Percentiles rank a stretch among this genome's conserved stretches.
These are phyloP conservation scores for Pythium vanterpoolii DNA, from an alignment of 352 stramenopile genomes.

Conservation along the genomic window DNA sequence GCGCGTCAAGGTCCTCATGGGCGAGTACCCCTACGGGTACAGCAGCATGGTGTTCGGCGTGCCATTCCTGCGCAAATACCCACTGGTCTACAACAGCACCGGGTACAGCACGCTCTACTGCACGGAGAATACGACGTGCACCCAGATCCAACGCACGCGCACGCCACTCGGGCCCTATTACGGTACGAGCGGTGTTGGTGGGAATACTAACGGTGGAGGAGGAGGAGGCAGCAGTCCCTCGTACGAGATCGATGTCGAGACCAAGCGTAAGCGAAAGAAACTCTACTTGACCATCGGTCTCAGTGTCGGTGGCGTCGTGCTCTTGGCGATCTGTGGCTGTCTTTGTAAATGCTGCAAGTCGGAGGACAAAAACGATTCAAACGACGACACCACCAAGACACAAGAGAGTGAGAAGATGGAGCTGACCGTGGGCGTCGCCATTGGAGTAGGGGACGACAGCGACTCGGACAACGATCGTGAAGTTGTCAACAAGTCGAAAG, in stretches of 20 bases:
- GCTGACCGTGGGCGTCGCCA: neutral
- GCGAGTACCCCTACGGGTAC: neutral
- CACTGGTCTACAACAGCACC: neutral
- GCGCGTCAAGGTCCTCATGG: neutral
- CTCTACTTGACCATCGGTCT: slow-evolving; percentile 5
- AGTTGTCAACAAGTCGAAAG: neutral
- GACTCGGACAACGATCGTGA: too few relatives aligned
- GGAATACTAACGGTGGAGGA: neutral
- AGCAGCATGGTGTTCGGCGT: neutral
- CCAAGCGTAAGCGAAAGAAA: slow-evolving; percentile 7
- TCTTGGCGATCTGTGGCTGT: slow-evolving; percentile 2
- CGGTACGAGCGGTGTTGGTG: neutral
- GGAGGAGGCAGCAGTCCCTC: neutral
- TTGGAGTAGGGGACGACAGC: neutral
- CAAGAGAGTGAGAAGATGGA: neutral
- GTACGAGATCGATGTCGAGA: neutral
- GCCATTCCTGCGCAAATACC: slow-evolving; percentile 14
- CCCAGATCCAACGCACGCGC: neutral
- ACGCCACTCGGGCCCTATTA: neutral
- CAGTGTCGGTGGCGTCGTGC: neutral
- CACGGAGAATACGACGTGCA: slow-evolving; percentile 1
- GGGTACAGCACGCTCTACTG: slow-evolving; percentile 2
- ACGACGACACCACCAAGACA: neutral
- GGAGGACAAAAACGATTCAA: neutral
- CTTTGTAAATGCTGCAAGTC: slow-evolving; percentile 3